Percentiles rank a stretch among this genome's conserved stretches.
Conservation (phyloP, 257 asterid genomes). For the Penstemon eatonii region DNA sequence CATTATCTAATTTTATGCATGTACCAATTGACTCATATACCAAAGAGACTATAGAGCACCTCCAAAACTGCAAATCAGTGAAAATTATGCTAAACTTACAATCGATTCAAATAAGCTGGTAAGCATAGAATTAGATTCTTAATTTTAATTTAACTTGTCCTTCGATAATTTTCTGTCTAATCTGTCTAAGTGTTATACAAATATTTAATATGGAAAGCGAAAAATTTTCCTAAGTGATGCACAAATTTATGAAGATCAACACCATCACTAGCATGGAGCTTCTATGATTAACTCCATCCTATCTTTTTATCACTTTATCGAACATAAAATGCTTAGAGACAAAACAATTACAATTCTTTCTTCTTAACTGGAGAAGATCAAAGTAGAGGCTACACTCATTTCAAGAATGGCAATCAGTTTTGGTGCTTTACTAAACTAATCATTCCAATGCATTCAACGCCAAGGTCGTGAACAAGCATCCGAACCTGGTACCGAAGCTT, state of each 20-base stretch:
- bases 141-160: neutral
- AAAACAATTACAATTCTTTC: neutral
- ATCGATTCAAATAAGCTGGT: neutral
- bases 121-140: neutral
- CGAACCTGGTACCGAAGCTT: slow-evolving; percentile 89
- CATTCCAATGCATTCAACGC: neutral
- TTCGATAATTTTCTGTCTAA: too few relatives aligned
- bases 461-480: neutral
- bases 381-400: neutral
- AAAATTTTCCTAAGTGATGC: too few relatives aligned
- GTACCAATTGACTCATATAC: neutral
- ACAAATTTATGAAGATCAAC: neutral
- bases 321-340: neutral
- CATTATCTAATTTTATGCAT: neutral
- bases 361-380: neutral
- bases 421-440: neutral
- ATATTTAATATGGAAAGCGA: too few relatives aligned
- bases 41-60: neutral
- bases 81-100: too few relatives aligned
- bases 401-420: neutral
- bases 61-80: neutral
- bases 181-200: neutral
- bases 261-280: neutral
- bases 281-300: neutral
- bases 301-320: neutral